Base-by-base conservation (phyloP, 208 protist species). In the Wallacemonas sp. region DNA sequence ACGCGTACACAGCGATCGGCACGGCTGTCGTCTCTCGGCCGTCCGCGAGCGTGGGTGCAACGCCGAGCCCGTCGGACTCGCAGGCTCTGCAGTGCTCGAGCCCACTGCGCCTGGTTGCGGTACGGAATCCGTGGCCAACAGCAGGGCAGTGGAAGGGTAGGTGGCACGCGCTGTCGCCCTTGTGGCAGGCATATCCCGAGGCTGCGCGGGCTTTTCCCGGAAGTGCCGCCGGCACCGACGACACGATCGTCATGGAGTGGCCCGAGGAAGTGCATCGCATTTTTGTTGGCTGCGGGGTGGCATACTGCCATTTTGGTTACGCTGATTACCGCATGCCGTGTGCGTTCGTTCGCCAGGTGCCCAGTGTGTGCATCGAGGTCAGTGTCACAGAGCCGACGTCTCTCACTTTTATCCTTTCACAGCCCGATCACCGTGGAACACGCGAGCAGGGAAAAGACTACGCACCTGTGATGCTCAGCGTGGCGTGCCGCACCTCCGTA, bases 101-200 rank as follows among this genome's bases (percentile, higher is more conserved):
- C 17, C 52, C 57, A n/a, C 55, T 74, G 58, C 61, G 63, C 8
- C 70, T 87, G 53, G 59, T 90, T 45, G 59, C 61, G 34, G 22
- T 90, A 36, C 79, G 83, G 24, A 86, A 90, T 42, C 82, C 85
- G 37, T 89, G 79, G 79, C 68, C 74, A 17, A 58, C 73, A 30
- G 76, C 44, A 3, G 73, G 55, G 21, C 64, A 83, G 61, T 92
- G 85, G 82, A 75, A 74, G 30, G 79, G 80, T 22, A 64, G 67
- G 19, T 91, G 85, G 85, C 54, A 71, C 13, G 68, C 59, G 32
- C 44, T 62, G 38, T 79, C 73, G 21, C 50, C 52, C 54, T 33
- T 73, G 59, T 91, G 85, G 85, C 54, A 68, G 50, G 57, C 73
- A 54, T 53, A 81, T 61, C 72, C 80, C 26, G 76, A 76, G 17